Conservation (phyloP, 2,329 filamentous ascomycete species). For the Fusarium phyllophilum region DNA sequence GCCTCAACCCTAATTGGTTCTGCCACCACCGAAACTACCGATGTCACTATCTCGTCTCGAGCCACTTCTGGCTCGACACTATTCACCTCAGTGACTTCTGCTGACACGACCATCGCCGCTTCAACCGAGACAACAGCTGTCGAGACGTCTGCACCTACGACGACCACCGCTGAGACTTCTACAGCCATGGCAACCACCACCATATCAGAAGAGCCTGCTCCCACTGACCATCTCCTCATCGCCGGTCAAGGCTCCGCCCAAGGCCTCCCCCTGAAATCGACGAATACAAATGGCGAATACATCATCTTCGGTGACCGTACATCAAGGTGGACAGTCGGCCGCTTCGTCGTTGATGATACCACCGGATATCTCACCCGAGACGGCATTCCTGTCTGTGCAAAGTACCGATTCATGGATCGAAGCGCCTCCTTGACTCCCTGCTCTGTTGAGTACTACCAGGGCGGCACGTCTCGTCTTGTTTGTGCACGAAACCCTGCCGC, state of each 20-base stretch:
- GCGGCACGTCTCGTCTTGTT: neutral
- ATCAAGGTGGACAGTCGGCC: neutral
- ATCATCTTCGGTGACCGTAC: neutral
- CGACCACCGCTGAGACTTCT: fast-evolving
- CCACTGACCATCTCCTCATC: neutral
- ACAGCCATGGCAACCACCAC: neutral
- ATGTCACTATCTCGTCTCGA: neutral
- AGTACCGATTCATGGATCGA: neutral
- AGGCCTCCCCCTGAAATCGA: neutral
- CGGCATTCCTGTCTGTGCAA: neutral
- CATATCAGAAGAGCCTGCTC: neutral
- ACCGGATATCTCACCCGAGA: neutral
- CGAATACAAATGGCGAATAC: fast-evolving
- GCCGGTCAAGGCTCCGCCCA: neutral
- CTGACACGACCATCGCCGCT: neutral
- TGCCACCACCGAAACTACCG: neutral
- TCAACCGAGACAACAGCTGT: neutral
- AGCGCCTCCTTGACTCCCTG: neutral
- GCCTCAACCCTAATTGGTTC: neutral
- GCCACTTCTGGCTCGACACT: neutral
- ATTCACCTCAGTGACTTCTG: neutral
- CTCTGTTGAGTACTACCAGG: neutral
- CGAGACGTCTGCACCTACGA: neutral
- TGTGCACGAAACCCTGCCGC: neutral
- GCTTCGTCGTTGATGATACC: neutral